These are phyloP conservation scores for Aspergillus campestris DNA, from an alignment of 495 filamentous ascomycete genomes.

Conservation along the genomic window DNA sequence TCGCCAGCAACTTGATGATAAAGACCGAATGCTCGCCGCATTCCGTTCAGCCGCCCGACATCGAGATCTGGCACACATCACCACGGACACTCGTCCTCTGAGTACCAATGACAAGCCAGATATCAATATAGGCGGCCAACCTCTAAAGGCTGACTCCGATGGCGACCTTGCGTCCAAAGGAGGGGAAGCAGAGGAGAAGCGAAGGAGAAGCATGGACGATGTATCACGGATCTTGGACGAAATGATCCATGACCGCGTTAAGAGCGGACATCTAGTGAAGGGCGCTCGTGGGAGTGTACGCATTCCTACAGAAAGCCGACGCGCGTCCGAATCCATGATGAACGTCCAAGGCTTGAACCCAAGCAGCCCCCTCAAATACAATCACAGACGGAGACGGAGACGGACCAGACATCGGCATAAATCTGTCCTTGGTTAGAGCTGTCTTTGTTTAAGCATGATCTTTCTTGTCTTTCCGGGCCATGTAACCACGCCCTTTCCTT, in stretches of 20 bases:
- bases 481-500: background rate
- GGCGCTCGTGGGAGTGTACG: constrained; percentile 49
- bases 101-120: constrained; percentile 25
- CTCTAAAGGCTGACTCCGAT: background rate
- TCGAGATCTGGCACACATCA: constrained; percentile 71
- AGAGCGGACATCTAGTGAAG: constrained; percentile 55
- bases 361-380: constrained; percentile 3
- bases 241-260: constrained; percentile 85
- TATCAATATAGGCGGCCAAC: constrained; percentile 8
- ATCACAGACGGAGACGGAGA: background rate
- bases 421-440: background rate
- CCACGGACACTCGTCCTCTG: constrained; percentile 30
- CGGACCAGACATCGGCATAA: background rate
- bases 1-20: constrained; percentile 84
- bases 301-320: constrained; percentile 30
- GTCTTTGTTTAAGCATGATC: background rate
- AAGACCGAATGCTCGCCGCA: constrained; percentile 86
- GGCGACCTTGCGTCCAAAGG: constrained; percentile 13
- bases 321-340: constrained; percentile 24
- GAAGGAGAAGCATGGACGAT: constrained; percentile 68
- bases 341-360: constrained; percentile 23
- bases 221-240: constrained; percentile 86
- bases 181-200: constrained; percentile 35
- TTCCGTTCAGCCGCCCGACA: constrained; percentile 81
- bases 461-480: background rate